Evolutionary conservation across 768 basidiomycete genomes (phyloP).

Genomic region (Terana coerulea): DNA sequence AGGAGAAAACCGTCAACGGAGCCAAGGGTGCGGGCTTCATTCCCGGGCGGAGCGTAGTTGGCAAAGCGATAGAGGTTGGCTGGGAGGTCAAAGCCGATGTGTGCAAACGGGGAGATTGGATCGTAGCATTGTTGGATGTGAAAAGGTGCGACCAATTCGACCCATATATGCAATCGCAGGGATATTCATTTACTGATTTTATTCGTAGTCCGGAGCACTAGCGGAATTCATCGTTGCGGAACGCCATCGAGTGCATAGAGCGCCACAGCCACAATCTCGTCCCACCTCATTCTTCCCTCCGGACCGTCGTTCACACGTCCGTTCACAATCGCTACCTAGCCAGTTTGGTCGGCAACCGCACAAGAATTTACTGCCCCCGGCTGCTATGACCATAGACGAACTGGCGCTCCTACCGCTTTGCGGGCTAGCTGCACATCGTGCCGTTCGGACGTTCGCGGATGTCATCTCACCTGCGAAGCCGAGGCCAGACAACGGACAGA

Average conservation of each 20-base stretch:
- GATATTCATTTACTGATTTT: constrained; percentile 4
- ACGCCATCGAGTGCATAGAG: constrained; percentile 68
- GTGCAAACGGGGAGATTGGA: constrained; percentile 73
- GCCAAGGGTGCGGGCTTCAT: constrained; percentile 54
- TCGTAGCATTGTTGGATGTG: constrained; percentile 75
- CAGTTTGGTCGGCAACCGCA: constrained; percentile 16
- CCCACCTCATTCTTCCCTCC: constrained; percentile 27
- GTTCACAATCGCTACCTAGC: constrained; percentile 21
- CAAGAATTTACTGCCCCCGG: constrained; percentile 17
- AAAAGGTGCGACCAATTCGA: constrained; percentile 78
- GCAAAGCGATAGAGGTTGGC: constrained; percentile 77
- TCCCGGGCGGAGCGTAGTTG: constrained; percentile 85
- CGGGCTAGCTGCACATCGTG: constrained; percentile 80
- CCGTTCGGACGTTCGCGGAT: constrained; percentile 62
- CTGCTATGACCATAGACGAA: constrained; percentile 56
- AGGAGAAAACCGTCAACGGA: constrained; percentile 33
- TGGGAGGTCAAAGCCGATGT: constrained; percentile 66
- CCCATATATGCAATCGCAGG: no score
- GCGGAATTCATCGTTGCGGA: constrained; percentile 88
- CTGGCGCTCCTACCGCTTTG: constrained; percentile 77
- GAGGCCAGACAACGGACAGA: constrained; percentile 17
- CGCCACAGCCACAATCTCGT: constrained; percentile 48
- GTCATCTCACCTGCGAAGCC: constrained; percentile 30
- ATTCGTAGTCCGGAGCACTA: constrained; percentile 69
- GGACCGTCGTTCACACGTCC: constrained; percentile 21